Evolutionary conservation across 2,329 filamentous ascomycete species (phyloP), one percentile per base, ranked within the genome.

Genomic region (Trichothecium roseum): DNA sequence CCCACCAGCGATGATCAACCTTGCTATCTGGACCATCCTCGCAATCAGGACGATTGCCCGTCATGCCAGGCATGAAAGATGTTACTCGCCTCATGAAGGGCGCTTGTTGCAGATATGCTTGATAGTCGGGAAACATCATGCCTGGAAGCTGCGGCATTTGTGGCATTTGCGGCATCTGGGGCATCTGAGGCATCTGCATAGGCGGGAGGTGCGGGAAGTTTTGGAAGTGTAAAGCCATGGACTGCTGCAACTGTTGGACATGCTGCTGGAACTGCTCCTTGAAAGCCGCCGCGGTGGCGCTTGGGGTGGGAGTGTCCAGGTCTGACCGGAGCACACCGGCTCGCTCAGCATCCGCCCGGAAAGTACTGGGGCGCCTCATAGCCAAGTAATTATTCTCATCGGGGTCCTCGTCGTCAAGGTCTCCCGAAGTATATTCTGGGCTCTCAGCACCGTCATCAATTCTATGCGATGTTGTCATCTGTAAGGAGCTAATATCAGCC

Each of bases 171-270:
- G 78, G 72, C 20, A n/a, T n/a, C n/a, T n/a, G n/a, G n/a, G n/a
- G n/a, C 47, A 74, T 63, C 42, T 74, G 70, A 13, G 77, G 69
- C 50, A 84, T 69, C 46, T 76, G 69, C n/a, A n/a, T n/a, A n/a
- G n/a, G n/a, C 27, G 59, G 67, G 22, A 78, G 56, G 32, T 60
- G 52, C 1, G 57, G 46, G 8, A 62, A 42, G 35, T 80, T 81
- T 34, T 80, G 79, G 46, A 84, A 65, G 31, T 78, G 71, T 54
- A 78, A 63, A 26, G 74, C 68, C 63, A 85, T 70, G 31, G 69
- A 75, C 51, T 85, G 78, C 50, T 87, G 84, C 48, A 88, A 69
- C 39, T 87, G 78, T 38, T 88, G 79, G 32, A 88, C 68, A 49
- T 87, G 83, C 14, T 78, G 70, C 18, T 78, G 69, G 15, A 89